Base-by-base conservation (phyloP, 2,329 filamentous ascomycete species). In the Pseudopyrenochaeta lycopersici region DNA sequence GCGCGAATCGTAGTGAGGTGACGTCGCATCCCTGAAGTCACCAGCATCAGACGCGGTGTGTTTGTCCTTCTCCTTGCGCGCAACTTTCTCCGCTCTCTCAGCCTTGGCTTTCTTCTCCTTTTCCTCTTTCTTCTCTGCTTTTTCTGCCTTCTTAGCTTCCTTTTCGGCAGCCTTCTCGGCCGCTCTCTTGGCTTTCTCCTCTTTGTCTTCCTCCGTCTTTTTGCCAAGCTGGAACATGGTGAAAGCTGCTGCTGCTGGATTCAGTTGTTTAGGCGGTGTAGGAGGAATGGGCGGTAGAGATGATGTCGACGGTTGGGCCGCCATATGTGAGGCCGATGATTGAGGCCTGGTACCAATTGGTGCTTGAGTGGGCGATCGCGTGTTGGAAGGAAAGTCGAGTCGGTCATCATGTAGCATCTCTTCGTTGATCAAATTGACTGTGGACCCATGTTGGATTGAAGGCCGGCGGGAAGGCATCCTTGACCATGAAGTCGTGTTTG, bases 231-330 rank as follows among this genome's bases (percentile, higher is more conserved):
- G 47, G 23, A 66, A 64, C 51, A 66, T 62, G 59, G 90, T 94
- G 72, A 98, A 98, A 1, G 90, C 91, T 7, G 93, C 93, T 0
- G 94, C 95, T 6, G 91, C 86, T 7, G 95, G 95, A 67, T 99
- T 98, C 23, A 98, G 82, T 64, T 84, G 64, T 10, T 71, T 75
- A 0, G 73, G 73, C 83, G 41, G 86, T 66, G 76, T 88, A 80
- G 35, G 81, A 69, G 46, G 78, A 63, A 67, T 46, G 3, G 48
- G 55, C 18, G 77, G 56, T 32, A 63, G 35, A 4, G 54, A 52
- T 14, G 53, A 46, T 70, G 45, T 41, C 10, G 49, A 49, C 2
- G 18, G 40, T 11, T 54, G 56, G 0, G 17, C 53, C 1, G 67
- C 66, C 57, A 72, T 67, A 31, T 72, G 78, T 74, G 87, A 75